Base-by-base conservation (phyloP, 163 green algal species). In the Scenedesmus sp. region DNA sequence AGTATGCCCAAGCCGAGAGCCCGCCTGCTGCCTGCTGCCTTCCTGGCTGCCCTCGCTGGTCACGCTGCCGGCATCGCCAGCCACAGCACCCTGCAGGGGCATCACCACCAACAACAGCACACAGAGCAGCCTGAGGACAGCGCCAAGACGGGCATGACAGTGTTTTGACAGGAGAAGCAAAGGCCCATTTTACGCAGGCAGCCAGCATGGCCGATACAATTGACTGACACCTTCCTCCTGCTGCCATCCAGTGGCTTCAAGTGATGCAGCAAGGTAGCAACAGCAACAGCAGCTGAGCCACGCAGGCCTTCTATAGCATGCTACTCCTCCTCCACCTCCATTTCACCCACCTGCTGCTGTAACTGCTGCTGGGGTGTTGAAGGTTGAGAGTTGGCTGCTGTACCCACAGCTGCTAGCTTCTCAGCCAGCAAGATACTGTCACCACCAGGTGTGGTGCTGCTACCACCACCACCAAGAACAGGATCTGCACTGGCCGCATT, bases 31-130 rank as follows among this genome's bases (percentile, higher is more conserved):
- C 40, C 51, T 88, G 37, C 6, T 44, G 83, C 53, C 51, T 30
- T 90, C 73, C 46, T 78, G 68, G 86, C 86, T 85, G 73, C 73
- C 53, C n/a, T 85, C 86, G 30, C 86, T 90, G 20, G 49, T 43
- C 24, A 78, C n/a, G 22, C 76, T 91, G 65, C 35, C 18, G 26
- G 87, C 56, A 26, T 89, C 85, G 42, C 24, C 46, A 30, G 35
- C 53, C 5, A 4, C 65, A 22, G 30, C 30, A 5, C 65, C 65
- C 65, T 76, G 65, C 65, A 40, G 30, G 30, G 40, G 65, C 65
- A 76, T 92, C 49, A 56, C 49, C 13, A 12, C 5, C 22, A 72
- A 7, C 65, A 76, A 30, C 65, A 76, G 65, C 65, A 76, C 49
- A 56, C 15, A 15, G 15, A 72, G 53, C 53, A 68, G 53, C 53